Percentiles rank a stretch among this genome's conserved stretches.
Conservation (phyloP, 768 basidiomycete genomes). For the Leccinum uliginosum region DNA sequence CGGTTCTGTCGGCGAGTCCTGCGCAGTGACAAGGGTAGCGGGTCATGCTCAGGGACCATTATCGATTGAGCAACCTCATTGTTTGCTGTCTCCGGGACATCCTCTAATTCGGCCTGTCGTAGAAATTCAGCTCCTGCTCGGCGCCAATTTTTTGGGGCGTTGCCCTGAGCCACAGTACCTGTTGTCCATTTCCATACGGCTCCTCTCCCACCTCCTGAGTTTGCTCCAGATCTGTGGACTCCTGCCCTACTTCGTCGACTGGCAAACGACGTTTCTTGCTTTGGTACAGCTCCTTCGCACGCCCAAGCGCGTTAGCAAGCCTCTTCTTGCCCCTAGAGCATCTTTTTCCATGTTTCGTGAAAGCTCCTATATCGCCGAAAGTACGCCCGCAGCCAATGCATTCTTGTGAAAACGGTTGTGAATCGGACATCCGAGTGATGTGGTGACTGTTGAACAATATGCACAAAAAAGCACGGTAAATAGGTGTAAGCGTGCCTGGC, state of each 20-base stretch:
- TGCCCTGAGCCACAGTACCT: neutral
- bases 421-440: too few species aligned
- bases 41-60: too few species aligned
- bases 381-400: neutral
- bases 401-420: neutral
- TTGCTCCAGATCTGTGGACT: neutral
- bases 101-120: neutral
- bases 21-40: neutral
- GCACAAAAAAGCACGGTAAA: too few species aligned
- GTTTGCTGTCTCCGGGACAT: too few species aligned
- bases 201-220: neutral
- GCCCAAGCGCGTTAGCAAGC: neutral
- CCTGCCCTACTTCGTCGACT: neutral
- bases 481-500: too few species aligned
- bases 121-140: neutral
- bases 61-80: too few species aligned
- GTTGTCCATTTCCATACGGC: neutral
- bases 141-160: neutral
- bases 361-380: neutral
- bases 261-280: neutral
- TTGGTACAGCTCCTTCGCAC: neutral
- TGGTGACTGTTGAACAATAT: too few species aligned
- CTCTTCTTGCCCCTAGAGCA: neutral
- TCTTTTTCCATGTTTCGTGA: neutral
- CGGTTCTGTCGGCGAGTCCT: neutral